Base-by-base conservation (phyloP, 257 asterid species). In the Fraxinus cuspidata region DNA sequence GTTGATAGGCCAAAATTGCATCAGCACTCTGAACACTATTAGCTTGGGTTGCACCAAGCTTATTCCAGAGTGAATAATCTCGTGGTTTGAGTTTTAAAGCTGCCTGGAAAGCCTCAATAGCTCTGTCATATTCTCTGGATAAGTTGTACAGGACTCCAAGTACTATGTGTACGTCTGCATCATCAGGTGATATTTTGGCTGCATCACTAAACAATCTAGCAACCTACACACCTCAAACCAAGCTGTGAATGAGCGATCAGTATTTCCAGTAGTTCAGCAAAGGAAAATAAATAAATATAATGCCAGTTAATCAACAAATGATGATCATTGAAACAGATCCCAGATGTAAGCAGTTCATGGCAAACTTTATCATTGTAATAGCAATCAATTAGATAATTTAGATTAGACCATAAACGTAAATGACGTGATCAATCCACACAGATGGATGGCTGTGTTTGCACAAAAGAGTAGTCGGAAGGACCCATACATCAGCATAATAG, bases 41-140 rank as follows among this genome's bases (percentile, higher is more conserved):
- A 74, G 99, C 99, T 87, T 96, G 97, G 80, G 99, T 96, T 64
- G 99, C 98, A 68, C 99, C 99, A 72, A 96, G 97, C 91, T 96
- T 93, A 89, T 96, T 96, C 97, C 99, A 96, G 70, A 96, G 96
- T 23, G 99, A 96, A 86, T 93, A 96, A 86, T 96, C 99, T 72
- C 89, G 86, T 29, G 98, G 99, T 83, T 92, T 96, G 83, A 96
- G 97, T 76, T 90, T 85, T 89, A 96, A 87, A 85, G 97, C 92
- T 64, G 96, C 89, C 92, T 90, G 89, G 76, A 96, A 96, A 73
- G 99, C 90, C 82, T 88, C 97, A 74, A 96, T 90, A 77, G 98
- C 99, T 86, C 75, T 89, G 84, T 90, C 99, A 83, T 84, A 96
- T 84, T 93, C 97, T 81, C 98, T 83, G 15, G 98, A 89, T 74